phyloP scores from a whole-genome alignment of 345 rosid species.

The Raphanus raphanistrum region DNA sequence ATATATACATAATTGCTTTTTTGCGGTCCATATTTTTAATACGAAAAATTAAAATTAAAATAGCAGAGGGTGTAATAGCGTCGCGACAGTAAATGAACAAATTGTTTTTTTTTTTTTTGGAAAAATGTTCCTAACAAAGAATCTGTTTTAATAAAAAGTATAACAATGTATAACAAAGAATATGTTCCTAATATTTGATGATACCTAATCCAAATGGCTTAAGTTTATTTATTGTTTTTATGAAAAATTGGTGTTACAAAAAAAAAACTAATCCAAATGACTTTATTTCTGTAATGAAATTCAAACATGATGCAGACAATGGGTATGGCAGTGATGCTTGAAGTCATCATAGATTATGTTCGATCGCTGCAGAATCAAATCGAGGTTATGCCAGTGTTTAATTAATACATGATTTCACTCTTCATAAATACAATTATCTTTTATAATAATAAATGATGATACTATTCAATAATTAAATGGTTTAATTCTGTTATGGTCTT shows the following conservation, averaged over 20 bases:
- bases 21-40: neutral
- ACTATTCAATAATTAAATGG: neutral
- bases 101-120: neutral
- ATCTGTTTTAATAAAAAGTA: neutral
- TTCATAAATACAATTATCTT: neutral
- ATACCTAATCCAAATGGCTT: neutral
- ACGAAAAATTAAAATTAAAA: neutral
- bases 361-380: conserved; percentile 68
- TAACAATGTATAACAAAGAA: too few species aligned
- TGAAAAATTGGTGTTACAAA: too few species aligned
- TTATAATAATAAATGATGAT: neutral
- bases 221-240: too few species aligned
- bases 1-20: neutral
- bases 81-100: neutral
- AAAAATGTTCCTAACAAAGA: neutral
- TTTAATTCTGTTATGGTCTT: neutral
- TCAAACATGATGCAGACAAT: conserved; percentile 47
- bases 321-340: conserved; percentile 83
- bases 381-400: conserved; percentile 41
- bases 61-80: neutral
- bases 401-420: neutral
- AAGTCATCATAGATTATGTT: conserved; percentile 57
- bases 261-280: neutral
- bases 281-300: conserved; percentile 1
- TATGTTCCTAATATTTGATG: neutral